Evolutionary conservation across 2,329 filamentous ascomycete genomes (phyloP), one percentile per base, ranked within the genome.

Genomic region (Cercospora beticola): DNA sequence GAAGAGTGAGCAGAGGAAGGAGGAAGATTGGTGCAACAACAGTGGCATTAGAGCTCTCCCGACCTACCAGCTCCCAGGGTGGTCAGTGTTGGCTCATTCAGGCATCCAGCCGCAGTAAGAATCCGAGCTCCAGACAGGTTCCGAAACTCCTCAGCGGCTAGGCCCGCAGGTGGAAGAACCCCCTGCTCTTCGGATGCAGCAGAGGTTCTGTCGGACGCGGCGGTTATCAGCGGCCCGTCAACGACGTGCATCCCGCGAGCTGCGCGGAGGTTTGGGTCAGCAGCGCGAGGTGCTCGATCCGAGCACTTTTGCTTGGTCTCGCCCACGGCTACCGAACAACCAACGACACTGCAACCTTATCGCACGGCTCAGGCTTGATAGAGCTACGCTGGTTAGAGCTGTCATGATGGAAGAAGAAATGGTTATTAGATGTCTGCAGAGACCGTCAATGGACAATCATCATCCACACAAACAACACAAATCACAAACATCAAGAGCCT

Each of bases 361-460:
- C 60, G 60, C 52, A 56, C 66, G 66, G 66, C 61, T 63, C 28
- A 21, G 10, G 62, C 46, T 46, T 16, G 3, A 62, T 30, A 21
- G n/a, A 68, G 64, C 43, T 59, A 60, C 33, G 57, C 57, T 31
- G 46, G 62, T 62, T 54, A 12, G 46, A 64, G 61, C 57, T 61
- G 18, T 43, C 43, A 40, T 57, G 28, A 69, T 64, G 70, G 64
- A 64, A 65, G 62, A 46, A 18, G 65, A 40, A 62, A 62, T 21
- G 16, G 61, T 60, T 69, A 69, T 70, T 71, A 71, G 67, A 64
- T 56, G 46, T 62, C 63, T 58, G 58, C 62, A 28, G 67, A 30
- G 58, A 64, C 58, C 65, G 26, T 54, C 67, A 43, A 40, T n/a
- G 28, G 26, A 12, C 59, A 18, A 61, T n/a, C 57, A 52, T 28